These are phyloP conservation scores for Boletus tomentosulus DNA, from an alignment of 768 basidiomycete genomes.

Conservation along the genomic window DNA sequence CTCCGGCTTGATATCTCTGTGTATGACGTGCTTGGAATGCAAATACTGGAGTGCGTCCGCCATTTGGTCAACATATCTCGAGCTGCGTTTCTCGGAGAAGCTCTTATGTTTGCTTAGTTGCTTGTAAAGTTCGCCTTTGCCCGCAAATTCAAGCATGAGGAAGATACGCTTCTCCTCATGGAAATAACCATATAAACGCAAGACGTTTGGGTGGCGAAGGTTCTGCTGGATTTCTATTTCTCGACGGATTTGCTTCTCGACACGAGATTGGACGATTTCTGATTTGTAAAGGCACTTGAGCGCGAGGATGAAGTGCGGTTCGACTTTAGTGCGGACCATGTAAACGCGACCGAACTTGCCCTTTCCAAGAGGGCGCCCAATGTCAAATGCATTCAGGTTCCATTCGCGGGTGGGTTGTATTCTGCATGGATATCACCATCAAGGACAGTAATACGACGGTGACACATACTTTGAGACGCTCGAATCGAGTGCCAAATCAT, in stretches of 20 bases:
- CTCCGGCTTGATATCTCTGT: conserved; percentile 98
- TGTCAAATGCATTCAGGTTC: conserved; percentile 83
- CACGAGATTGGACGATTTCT: conserved; percentile 85
- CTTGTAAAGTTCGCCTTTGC: conserved; percentile 95
- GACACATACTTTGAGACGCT: conserved; percentile 58
- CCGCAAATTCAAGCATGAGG: conserved; percentile 97
- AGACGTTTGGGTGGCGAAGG: conserved; percentile 89
- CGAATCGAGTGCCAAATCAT: conserved; percentile 81
- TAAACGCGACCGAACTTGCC: conserved; percentile 99
- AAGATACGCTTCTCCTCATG: conserved; percentile 98
- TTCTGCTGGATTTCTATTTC: conserved; percentile 99
- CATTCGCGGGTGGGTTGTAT: conserved; percentile 77
- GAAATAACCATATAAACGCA: conserved; percentile 95
- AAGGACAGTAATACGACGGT: neutral
- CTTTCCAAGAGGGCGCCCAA: conserved; percentile 95
- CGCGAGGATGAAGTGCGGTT: conserved; percentile 90
- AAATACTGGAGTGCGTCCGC: conserved; percentile 91
- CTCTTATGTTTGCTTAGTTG: conserved; percentile 82
- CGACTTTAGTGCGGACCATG: conserved; percentile 90
- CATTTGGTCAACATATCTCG: conserved; percentile 96
- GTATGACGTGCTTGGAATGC: conserved; percentile 95
- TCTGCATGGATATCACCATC: conserved; percentile 33
- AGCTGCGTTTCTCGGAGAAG: conserved; percentile 85
- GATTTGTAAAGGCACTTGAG: conserved; percentile 97
- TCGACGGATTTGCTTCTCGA: conserved; percentile 94